Evolutionary conservation across 1,139 yeast genomes (phyloP), one percentile per base, ranked within the genome.

Genomic region (Suhomyces bokatorum): DNA sequence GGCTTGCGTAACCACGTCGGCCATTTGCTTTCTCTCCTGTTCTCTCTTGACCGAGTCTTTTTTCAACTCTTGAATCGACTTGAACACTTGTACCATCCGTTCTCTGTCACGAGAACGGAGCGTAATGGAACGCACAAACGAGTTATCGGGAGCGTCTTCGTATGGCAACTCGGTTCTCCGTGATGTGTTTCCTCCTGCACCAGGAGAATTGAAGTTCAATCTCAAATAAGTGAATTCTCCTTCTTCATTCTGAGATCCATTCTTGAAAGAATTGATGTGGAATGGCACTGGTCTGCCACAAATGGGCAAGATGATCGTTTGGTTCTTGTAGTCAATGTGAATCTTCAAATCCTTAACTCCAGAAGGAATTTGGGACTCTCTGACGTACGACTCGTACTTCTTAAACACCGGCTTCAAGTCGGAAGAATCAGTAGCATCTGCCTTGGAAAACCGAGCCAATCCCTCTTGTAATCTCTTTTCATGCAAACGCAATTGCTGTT

Each of bases 271-370:
- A 61, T 90, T 89, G 58, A 93, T 90, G 64, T 93, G 99, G 75
- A 93, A 91, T 26, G 99, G 99, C 40, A 95, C 99, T 2, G 99
- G 97, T 60, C 99, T 80, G 49, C 99, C 99, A 58, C 86, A 82
- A 49, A 93, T 87, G 40, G 99, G 99, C 48, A 93, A 72, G 49
- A 93, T 80, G 44, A 93, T 87, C 1, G 98, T 88, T 66, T 90
- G 97, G 49, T 87, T 80, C 59, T 88, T 89, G 62, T 81, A 76
- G 63, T 93, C 99, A 45, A 93, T 91, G 59, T 87, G 93, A 50
- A 93, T 83, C 62, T 85, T 84, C 62, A 93, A 75, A 62, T 91
- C 97, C 56, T 85, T 80, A 14, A 90, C 95, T 55, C 81, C 80
- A 35, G 73, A 70, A 31, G 99, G 99, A 51, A 93, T 82, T 70